A percentile compares a stretch with the other conserved stretches of the same genome.
phyloP scores from a whole-genome alignment of 2,329 filamentous ascomycete genomes.

The Neoarthrinium moseri region DNA sequence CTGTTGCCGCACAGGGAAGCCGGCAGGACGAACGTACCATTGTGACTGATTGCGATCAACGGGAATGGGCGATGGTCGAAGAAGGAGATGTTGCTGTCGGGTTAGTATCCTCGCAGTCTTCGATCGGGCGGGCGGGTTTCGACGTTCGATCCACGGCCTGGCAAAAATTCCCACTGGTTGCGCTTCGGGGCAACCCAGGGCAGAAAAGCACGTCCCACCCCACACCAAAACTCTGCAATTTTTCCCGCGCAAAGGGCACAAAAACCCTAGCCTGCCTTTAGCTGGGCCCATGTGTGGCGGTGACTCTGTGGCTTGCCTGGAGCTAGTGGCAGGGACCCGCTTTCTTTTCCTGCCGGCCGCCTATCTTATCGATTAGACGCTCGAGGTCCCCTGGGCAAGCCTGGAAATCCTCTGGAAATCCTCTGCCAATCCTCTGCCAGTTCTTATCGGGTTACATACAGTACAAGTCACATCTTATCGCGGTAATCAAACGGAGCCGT shows the following conservation, averaged over 20 bases:
- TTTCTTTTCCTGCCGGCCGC: too few relatives aligned
- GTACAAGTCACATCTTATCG: too few relatives aligned
- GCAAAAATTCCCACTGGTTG: constrained; percentile 17
- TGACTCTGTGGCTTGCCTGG: constrained; percentile 7
- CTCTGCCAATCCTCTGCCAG: too few relatives aligned
- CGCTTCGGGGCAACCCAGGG: constrained; percentile 9
- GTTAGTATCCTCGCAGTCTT: constrained; percentile 8
- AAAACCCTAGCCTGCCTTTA: constrained; percentile 18
- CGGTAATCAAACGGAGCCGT: too few relatives aligned
- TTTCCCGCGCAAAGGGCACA: constrained; percentile 7
- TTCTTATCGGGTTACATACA: too few relatives aligned
- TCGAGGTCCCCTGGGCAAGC: too few relatives aligned
- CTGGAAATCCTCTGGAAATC: constrained; percentile 23
- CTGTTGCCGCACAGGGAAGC: too few relatives aligned
- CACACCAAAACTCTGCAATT: constrained; percentile 8
- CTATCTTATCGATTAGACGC: too few relatives aligned
- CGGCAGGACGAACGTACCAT: constrained; percentile 22
- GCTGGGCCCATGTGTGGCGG: too few relatives aligned
- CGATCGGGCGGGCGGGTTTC: too few relatives aligned
- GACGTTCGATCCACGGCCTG: constrained; percentile 4
- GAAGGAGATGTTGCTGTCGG: constrained; percentile 22
- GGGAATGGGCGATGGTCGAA: constrained; percentile 38
- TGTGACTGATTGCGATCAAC: constrained; percentile 54
- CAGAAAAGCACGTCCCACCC: constrained; percentile 7
- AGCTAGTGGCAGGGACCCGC: background rate